Conservation (phyloP, 2,329 filamentous ascomycete genomes). For the Aspergillus thermomutatus region DNA sequence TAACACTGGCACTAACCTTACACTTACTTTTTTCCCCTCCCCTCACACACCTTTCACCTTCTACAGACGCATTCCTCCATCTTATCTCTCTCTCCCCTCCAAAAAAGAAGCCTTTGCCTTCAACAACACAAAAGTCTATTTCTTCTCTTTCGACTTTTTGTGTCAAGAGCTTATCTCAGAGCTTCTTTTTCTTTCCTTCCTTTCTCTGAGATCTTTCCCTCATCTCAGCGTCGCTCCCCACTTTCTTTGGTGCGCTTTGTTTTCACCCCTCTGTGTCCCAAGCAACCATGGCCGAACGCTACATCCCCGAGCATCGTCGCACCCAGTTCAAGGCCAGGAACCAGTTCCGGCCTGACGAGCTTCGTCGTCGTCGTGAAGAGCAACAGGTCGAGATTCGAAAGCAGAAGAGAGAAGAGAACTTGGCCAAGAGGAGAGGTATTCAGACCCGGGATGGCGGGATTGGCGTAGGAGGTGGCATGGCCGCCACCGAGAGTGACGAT, state of each 20-base stretch:
- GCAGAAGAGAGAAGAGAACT: constrained; percentile 97
- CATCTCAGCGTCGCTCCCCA: constrained; percentile 1
- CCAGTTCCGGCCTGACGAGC: constrained; percentile 98
- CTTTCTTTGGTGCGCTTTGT: constrained; percentile 26
- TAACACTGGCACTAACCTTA: background rate
- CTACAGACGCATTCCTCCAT: background rate
- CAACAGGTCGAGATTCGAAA: constrained; percentile 99
- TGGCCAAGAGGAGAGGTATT: constrained; percentile 96
- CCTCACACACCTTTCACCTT: constrained; percentile 9
- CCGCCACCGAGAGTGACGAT: constrained; percentile 94
- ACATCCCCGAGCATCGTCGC: constrained; percentile 98
- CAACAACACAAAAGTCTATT: background rate
- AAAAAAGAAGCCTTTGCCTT: constrained; percentile 6
- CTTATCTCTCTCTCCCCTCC: constrained; percentile 13
- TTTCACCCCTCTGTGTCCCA: constrained; percentile 26
- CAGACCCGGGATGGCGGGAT: constrained; percentile 67
- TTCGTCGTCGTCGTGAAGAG: constrained; percentile 96
- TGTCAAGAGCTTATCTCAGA: constrained; percentile 16
- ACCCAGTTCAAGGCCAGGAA: constrained; percentile 99
- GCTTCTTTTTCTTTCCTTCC: constrained; percentile 20
- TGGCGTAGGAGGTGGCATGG: constrained; percentile 60
- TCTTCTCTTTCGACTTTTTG: constrained; percentile 25
- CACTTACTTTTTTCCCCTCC: constrained; percentile 21
- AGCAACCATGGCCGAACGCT: constrained; percentile 87
- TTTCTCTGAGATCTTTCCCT: constrained; percentile 1